phyloP scores from a whole-genome alignment of 441 rosid genomes.

The Euphorbia schlechtendalii region DNA sequence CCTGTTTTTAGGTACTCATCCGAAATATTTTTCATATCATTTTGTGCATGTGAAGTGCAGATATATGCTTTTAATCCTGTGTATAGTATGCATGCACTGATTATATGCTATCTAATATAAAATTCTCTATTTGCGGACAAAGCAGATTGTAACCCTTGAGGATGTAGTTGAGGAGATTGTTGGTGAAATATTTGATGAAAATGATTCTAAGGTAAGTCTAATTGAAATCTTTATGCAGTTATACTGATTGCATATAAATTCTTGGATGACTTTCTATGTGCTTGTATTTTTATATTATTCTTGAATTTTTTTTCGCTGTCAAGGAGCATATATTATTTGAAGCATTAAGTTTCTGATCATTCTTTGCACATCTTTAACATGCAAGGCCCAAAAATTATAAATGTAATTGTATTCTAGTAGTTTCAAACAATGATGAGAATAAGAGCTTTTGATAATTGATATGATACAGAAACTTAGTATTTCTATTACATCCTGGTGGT shows the following conservation, averaged over 20 bases:
- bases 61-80: no score
- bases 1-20: no score
- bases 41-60: no score
- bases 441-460: neutral
- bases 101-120: neutral
- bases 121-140: conserved; percentile 18
- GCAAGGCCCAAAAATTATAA: neutral
- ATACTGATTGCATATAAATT: neutral
- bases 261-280: neutral
- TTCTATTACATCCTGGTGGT: neutral
- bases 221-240: neutral
- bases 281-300: neutral
- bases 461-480: neutral
- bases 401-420: neutral
- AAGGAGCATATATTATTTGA: neutral
- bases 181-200: conserved; percentile 98
- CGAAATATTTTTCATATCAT: no score
- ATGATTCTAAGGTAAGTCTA: conserved; percentile 79
- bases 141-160: conserved; percentile 90
- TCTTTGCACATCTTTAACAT: neutral
- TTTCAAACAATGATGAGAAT: neutral
- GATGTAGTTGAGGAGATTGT: conserved; percentile 99
- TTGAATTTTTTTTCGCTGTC: no score
- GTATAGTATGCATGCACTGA: neutral
- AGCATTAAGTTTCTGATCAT: neutral